Conservation (phyloP, 2,329 filamentous ascomycete genomes). For the Ceratocystis variospora region DNA sequence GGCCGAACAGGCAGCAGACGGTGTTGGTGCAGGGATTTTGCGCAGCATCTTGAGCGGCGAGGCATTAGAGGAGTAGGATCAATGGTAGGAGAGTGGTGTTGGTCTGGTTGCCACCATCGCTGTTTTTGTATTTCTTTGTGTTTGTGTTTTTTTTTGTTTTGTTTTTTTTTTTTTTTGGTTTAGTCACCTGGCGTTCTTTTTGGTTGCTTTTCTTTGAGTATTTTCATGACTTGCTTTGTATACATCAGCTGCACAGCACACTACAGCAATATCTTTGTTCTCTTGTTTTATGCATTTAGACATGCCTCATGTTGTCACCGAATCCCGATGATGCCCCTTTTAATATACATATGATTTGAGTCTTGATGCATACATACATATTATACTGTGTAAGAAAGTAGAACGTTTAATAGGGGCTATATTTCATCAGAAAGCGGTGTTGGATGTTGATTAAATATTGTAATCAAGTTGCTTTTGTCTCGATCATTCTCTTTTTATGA, state of each 20-base stretch:
- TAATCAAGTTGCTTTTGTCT: not conserved
- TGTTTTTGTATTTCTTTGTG: not conserved
- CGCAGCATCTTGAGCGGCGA: conserved; percentile 49
- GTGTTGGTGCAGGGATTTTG: conserved; percentile 46
- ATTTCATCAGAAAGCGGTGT: not conserved
- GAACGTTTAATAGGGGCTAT: too few relatives aligned
- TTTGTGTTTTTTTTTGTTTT: not conserved
- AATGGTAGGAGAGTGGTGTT: not conserved
- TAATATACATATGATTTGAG: too few relatives aligned
- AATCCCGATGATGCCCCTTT: not conserved
- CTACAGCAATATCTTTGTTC: not conserved
- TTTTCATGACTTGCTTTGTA: too few relatives aligned
- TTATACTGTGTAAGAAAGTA: too few relatives aligned
- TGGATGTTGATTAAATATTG: not conserved
- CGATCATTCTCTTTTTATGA: too few relatives aligned
- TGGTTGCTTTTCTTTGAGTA: not conserved
- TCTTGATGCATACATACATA: too few relatives aligned
- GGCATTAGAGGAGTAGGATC: conserved; percentile 35
- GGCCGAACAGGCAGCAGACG: conserved; percentile 55
- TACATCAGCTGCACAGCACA: too few relatives aligned
- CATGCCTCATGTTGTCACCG: not conserved
- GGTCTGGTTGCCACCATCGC: not conserved
- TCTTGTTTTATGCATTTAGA: not conserved
- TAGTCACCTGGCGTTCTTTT: not conserved
- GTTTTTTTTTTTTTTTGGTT: not conserved